phyloP scores from a whole-genome alignment of 2,329 filamentous ascomycete genomes.

The Tolypocladium endophyticum region DNA sequence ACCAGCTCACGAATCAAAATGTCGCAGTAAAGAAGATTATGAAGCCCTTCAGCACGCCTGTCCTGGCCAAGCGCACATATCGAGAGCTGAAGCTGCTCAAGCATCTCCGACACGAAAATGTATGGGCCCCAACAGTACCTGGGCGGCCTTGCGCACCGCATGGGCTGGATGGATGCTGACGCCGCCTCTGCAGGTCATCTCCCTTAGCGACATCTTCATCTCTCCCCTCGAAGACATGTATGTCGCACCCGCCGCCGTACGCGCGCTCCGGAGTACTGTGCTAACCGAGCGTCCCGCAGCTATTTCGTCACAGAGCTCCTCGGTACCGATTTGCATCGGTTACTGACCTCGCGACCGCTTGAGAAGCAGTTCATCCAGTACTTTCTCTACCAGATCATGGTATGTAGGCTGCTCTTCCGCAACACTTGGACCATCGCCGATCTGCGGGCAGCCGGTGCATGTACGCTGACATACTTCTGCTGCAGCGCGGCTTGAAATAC shows the following conservation, averaged over 20 bases:
- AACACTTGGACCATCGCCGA: neutral
- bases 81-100: slow-evolving; percentile 95
- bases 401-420: slow-evolving; percentile 47
- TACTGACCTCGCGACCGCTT: slow-evolving; percentile 87
- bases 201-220: slow-evolving; percentile 98
- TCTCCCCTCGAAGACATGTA: slow-evolving; percentile 98
- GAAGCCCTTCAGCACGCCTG: slow-evolving; percentile 99
- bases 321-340: slow-evolving; percentile 89
- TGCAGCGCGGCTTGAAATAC: slow-evolving; percentile 90
- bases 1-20: slow-evolving; percentile 93
- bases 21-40: slow-evolving; percentile 99
- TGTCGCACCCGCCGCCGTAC: slow-evolving; percentile 17
- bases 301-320: slow-evolving; percentile 98
- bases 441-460: neutral
- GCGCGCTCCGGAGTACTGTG: slow-evolving; percentile 4
- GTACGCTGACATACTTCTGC: slow-evolving; percentile 5
- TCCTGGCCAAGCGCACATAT: slow-evolving; percentile 95
- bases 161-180: neutral
- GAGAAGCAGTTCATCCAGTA: slow-evolving; percentile 99
- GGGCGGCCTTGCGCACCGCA: neutral
- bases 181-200: slow-evolving; percentile 62
- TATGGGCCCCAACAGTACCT: slow-evolving; percentile 27
- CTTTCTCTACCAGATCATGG: slow-evolving; percentile 97
- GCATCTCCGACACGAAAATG: slow-evolving; percentile 94
- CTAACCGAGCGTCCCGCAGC: slow-evolving; percentile 34